These are phyloP conservation scores for Phaeophleospora eucalypticola DNA, from an alignment of 2,329 filamentous ascomycete species.

Conservation along the genomic window DNA sequence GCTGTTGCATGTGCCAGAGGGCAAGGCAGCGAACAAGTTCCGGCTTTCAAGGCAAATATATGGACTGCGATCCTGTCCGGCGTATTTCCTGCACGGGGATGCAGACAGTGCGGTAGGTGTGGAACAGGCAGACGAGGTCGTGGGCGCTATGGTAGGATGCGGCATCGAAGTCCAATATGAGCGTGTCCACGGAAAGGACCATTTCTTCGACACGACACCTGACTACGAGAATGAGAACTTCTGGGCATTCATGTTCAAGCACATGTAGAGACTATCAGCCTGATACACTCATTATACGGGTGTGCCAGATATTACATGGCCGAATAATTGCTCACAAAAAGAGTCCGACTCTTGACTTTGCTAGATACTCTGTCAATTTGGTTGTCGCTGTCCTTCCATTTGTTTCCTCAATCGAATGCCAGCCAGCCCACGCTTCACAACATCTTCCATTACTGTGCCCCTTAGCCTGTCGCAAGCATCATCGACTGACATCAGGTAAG, in stretches of 20 bases:
- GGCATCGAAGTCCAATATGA: constrained; percentile 28
- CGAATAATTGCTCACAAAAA: no score
- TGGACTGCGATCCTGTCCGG: constrained; percentile 20
- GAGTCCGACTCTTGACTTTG: background rate
- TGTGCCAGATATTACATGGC: no score
- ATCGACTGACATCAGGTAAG: constrained; percentile 39
- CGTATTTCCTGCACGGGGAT: constrained; percentile 31
- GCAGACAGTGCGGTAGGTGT: constrained; percentile 27
- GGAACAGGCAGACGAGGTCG: constrained; percentile 30
- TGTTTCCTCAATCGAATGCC: constrained; percentile 38
- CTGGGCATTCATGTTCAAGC: constrained; percentile 27
- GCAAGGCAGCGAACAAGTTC: constrained; percentile 20
- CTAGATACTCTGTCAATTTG: background rate
- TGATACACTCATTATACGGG: background rate
- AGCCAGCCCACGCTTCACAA: constrained; percentile 44
- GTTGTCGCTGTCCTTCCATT: constrained; percentile 21
- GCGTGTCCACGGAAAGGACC: constrained; percentile 24
- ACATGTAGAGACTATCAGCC: constrained; percentile 9
- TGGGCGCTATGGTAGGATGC: constrained; percentile 27
- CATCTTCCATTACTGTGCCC: constrained; percentile 42
- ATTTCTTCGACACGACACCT: constrained; percentile 25
- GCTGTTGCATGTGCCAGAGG: constrained; percentile 21
- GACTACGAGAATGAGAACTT: constrained; percentile 26
- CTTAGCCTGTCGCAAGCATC: constrained; percentile 41
- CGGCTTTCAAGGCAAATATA: constrained; percentile 26